Base-by-base conservation (phyloP, 73 alveolate genomes). In the Stentor coeruleus region DNA sequence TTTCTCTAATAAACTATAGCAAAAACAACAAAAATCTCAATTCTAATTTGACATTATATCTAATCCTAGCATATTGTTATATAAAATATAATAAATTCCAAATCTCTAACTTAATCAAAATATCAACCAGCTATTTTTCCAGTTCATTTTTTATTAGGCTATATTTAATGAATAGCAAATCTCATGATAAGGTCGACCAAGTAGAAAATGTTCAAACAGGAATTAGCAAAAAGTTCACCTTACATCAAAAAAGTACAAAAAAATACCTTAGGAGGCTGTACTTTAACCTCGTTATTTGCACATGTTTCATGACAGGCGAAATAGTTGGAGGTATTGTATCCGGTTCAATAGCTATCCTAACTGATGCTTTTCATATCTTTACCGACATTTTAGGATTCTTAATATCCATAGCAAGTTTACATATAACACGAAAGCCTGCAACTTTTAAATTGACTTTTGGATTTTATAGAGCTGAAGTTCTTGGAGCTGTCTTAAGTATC, bases 331-430 rank as follows among this genome's bases (percentile, higher is more conserved):
- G 99, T 6, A 83, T 85, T 60, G 74, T 94, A 49, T 95, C 98
- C 35, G 84, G 88, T 42, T 89, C 98, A 59, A 80, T 96, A 6
- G 99, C 99, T 26, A 91, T 96, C 76, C 86, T 96, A 91, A 91
- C 98, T 41, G 99, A 96, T 88, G 97, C 99, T 15, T 98, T 98
- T 4, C 99, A 96, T 91, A 79, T 96, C 82, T 91, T 93, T 55
- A 88, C 98, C 59, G 99, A 96, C 84, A 81, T 96, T 80, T 83
- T 91, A 58, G 99, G 99, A 3, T 95, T 96, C 85, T 60, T 91
- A 26, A 95, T 96, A 83, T 85, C 97, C 4, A 93, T 96, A 49
- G 58, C 89, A 72, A 84, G 98, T 3, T 84, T 96, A 75, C 85
- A 82, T 85, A 83, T 91, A 30, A 93, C 95, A 58, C 39, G 85